Conservation (phyloP, 331 rosid species). For the Acacia concinna region DNA sequence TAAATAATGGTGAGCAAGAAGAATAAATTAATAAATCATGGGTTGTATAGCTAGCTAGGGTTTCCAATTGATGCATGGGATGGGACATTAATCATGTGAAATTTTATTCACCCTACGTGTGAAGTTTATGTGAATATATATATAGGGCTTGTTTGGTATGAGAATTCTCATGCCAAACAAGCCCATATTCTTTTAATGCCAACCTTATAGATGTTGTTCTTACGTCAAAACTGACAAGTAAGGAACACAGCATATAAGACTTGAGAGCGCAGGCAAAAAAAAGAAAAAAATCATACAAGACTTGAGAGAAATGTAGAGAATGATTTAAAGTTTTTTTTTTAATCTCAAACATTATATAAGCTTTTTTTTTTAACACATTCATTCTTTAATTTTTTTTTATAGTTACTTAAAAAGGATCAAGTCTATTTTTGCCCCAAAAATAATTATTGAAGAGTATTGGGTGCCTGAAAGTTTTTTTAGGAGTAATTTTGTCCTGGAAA, state of each 20-base stretch:
- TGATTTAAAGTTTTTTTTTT: neutral
- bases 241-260: too few species aligned
- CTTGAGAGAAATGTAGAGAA: neutral
- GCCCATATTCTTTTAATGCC: conserved; percentile 33
- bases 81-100: conserved; percentile 25
- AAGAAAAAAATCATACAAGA: too few species aligned
- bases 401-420: too few species aligned
- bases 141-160: too few species aligned
- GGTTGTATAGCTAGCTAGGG: conserved; percentile 23
- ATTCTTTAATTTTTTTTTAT: too few species aligned
- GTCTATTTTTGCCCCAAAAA: too few species aligned
- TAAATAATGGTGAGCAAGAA: conserved; percentile 26
- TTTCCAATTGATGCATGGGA: conserved; percentile 33
- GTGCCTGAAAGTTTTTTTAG: too few species aligned
- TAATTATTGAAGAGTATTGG: too few species aligned
- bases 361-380: too few species aligned
- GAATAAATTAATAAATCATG: conserved; percentile 36
- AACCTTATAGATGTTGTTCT: neutral
- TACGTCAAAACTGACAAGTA: neutral
- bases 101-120: conserved; percentile 37
- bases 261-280: too few species aligned
- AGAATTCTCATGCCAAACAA: too few species aligned
- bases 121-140: conserved; percentile 50
- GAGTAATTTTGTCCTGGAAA: too few species aligned
- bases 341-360: neutral